Base-by-base conservation (phyloP, 2,329 filamentous ascomycete species). In the Paraconiothyrium brasiliense region DNA sequence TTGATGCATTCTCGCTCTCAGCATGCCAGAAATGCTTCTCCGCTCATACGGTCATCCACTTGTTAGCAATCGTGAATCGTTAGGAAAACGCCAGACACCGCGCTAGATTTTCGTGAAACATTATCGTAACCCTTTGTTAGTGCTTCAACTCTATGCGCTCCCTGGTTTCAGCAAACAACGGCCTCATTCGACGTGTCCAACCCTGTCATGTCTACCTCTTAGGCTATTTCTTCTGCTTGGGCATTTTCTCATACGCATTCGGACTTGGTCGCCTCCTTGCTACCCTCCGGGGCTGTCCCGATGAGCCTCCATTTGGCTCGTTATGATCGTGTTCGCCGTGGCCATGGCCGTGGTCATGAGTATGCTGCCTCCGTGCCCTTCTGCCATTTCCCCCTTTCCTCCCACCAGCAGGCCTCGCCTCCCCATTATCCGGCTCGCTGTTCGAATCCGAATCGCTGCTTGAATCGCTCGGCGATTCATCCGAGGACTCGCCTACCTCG, bases 161-260 rank as follows among this genome's bases (percentile, higher is more conserved):
- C 14, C 27, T 41, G 22, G 11, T 24, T 2, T 32, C n/a, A 8
- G 11, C 16, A 47, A 9, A 27, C 11, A 4, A 37, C 9, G 24
- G 30, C n/a, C 7, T 24, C 49, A 10, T 10, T 2, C 34, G 11
- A n/a, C n/a, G 34, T 52, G 20, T 11, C 11, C 34, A 11, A 11
- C n/a, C 34, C 34, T 13, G 14, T n/a, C 16, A 22, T 24, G 2
- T 30, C 27, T 4, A n/a, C 9, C n/a, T 51, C 14, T 9, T 20
- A 27, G 35, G 14, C 16, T 70, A 72, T 58, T 77, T 75, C 57
- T 68, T 72, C 55, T 85, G 65, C 67, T 86, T 87, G 11, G 89
- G 89, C 76, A 92, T 86, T 78, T 90, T 91, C 79, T 94, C 92
- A 73, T 94, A 94, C 1, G 92, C 92, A 78, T 94, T 94, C 24